Evolutionary conservation across 139 green algal genomes (phyloP).

Genomic region (Chlamydomonas urium): DNA sequence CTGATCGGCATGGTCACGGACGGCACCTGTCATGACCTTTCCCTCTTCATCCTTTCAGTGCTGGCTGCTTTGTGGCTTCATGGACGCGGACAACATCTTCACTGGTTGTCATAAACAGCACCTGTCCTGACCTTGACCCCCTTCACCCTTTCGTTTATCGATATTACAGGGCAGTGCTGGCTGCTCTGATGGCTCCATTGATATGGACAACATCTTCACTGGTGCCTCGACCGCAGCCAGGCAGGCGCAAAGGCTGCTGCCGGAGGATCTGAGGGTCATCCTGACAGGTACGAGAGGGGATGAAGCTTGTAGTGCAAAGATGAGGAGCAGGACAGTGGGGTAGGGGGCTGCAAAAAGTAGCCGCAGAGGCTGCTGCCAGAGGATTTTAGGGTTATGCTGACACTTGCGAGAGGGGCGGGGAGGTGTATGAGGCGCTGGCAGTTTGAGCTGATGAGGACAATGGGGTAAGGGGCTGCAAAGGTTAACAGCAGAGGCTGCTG

Average conservation of each 20-base stretch:
- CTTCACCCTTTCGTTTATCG: no score
- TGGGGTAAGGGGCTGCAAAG: no score
- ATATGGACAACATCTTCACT: slow-evolving; percentile 23
- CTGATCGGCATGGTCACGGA: no score
- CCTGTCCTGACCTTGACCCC: no score
- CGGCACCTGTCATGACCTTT: no score
- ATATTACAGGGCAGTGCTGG: background rate
- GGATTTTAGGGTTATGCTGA: background rate
- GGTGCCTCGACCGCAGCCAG: slow-evolving; percentile 6
- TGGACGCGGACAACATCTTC: no score
- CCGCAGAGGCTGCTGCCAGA: background rate
- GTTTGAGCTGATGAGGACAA: background rate
- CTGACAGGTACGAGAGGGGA: background rate
- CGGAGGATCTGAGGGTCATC: background rate
- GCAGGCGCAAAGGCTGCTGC: slow-evolving; percentile 4
- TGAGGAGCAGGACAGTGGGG: background rate
- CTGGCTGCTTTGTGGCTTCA: no score
- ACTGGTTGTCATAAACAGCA: no score
- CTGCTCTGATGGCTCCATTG: slow-evolving; percentile 8
- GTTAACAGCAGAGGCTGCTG: no score
- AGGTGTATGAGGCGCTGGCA: background rate
- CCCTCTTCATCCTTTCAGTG: no score
- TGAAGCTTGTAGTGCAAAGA: background rate
- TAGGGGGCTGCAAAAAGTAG: background rate
- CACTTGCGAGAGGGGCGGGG: background rate